These are phyloP conservation scores for Uronychia setigera DNA, from an alignment of 73 alveolate genomes.

Conservation along the genomic window DNA sequence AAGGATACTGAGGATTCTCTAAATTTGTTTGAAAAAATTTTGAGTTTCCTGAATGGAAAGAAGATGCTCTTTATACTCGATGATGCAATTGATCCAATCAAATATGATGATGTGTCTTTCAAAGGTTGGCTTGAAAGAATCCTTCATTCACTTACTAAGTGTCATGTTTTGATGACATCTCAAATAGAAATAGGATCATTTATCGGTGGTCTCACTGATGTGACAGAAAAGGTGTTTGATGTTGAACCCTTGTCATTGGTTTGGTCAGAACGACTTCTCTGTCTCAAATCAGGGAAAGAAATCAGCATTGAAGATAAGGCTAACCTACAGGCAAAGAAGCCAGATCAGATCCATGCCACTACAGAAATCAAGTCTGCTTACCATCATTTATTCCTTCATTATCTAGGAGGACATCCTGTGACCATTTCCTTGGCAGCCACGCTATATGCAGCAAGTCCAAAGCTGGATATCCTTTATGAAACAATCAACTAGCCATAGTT, in stretches of 20 bases:
- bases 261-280: slow-evolving; percentile 11
- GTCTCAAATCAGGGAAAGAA: slow-evolving; percentile 20
- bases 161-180: slow-evolving; percentile 18
- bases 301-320: slow-evolving; percentile 5
- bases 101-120: slow-evolving; percentile 3
- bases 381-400: slow-evolving; percentile 17
- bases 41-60: neutral
- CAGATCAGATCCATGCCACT: slow-evolving; percentile 15
- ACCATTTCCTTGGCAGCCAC: slow-evolving; percentile 37
- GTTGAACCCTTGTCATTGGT: slow-evolving; percentile 3
- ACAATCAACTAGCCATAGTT: neutral
- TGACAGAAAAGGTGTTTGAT: slow-evolving; percentile 5
- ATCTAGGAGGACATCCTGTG: slow-evolving; percentile 41
- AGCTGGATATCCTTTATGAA: slow-evolving; percentile 5
- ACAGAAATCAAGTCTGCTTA: slow-evolving; percentile 26
- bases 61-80: slow-evolving; percentile 17
- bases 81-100: slow-evolving; percentile 21
- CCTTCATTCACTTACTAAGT: neutral
- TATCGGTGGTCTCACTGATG: slow-evolving; percentile 22
- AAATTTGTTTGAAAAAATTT: slow-evolving; percentile 11
- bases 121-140: slow-evolving; percentile 16
- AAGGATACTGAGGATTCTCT: slow-evolving; percentile 17
- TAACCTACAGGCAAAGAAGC: slow-evolving; percentile 8
- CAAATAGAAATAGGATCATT: slow-evolving; percentile 19
- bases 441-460: neutral